These are phyloP conservation scores for Ramaria sp. DNA, from an alignment of 768 basidiomycete species.

Conservation along the genomic window DNA sequence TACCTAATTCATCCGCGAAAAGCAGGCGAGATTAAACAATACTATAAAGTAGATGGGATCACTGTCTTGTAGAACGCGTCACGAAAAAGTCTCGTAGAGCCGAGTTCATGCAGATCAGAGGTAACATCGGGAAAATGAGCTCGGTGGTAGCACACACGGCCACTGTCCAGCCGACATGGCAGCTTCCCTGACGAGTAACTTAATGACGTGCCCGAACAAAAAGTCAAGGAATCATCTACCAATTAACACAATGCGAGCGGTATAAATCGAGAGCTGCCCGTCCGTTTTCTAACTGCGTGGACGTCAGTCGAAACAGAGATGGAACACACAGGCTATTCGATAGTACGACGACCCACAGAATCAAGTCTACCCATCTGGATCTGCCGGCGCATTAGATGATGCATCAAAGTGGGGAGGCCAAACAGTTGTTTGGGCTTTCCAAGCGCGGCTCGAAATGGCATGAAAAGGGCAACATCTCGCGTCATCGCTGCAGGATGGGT, in stretches of 20 bases:
- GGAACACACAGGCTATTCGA: neutral
- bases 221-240: neutral
- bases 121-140: slow-evolving; percentile 74
- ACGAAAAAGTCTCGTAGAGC: neutral
- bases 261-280: slow-evolving; percentile 44
- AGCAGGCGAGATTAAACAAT: no score
- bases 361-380: slow-evolving; percentile 64
- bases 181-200: slow-evolving; percentile 34
- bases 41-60: no score
- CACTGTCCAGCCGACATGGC: slow-evolving; percentile 50
- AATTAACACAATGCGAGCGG: slow-evolving; percentile 46
- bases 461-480: slow-evolving; percentile 34
- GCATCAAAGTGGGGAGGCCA: slow-evolving; percentile 69
- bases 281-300: slow-evolving; percentile 61
- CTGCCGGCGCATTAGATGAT: slow-evolving; percentile 72
- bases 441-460: slow-evolving; percentile 68
- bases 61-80: no score
- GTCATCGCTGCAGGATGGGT: slow-evolving; percentile 56
- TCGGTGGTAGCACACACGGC: slow-evolving; percentile 69
- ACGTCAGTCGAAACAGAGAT: slow-evolving; percentile 6
- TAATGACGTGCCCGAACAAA: neutral
- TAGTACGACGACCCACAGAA: slow-evolving; percentile 40
- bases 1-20: no score
- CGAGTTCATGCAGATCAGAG: slow-evolving; percentile 16
- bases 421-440: slow-evolving; percentile 54